phyloP scores from a whole-genome alignment of 176 grass and related monocot species.

The Triticum turgidum region DNA sequence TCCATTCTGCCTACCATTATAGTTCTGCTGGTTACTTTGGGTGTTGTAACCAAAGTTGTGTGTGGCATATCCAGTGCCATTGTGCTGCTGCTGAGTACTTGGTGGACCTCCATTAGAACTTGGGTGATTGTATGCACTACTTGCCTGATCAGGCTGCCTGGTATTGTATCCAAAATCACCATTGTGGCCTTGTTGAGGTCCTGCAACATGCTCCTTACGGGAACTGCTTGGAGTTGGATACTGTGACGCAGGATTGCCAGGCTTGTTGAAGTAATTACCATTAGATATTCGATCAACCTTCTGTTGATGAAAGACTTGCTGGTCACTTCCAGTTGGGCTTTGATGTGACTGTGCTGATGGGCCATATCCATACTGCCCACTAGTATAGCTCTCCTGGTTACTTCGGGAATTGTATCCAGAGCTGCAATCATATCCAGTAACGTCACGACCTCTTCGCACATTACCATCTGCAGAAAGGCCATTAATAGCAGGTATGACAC shows the following conservation, averaged over 20 bases:
- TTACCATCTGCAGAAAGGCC: conserved; percentile 19
- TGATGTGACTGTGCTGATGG: conserved; percentile 31
- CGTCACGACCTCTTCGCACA: not conserved
- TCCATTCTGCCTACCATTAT: conserved; percentile 34
- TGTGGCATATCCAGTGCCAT: conserved; percentile 20
- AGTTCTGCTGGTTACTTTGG: conserved; percentile 34
- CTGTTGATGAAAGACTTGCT: conserved; percentile 36
- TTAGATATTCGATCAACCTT: conserved; percentile 32
- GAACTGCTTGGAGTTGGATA: conserved; percentile 35
- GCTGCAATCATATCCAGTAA: conserved; percentile 20
- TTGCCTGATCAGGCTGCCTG: conserved; percentile 28
- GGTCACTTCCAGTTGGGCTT: conserved; percentile 29
- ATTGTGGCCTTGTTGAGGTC: conserved; percentile 40
- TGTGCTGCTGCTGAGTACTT: conserved; percentile 21
- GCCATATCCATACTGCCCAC: conserved; percentile 34
- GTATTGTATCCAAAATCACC: conserved; percentile 28
- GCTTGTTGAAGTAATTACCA: conserved; percentile 18
- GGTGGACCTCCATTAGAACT: conserved; percentile 21
- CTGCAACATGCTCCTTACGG: conserved; percentile 20
- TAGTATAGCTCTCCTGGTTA: conserved; percentile 31
- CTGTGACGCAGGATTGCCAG: conserved; percentile 6
- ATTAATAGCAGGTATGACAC: conserved; percentile 27
- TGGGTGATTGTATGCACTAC: conserved; percentile 24
- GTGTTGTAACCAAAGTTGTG: conserved; percentile 24
- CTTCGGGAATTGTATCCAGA: conserved; percentile 29